Evolutionary conservation across 176 grass and related monocot genomes (phyloP), one percentile per base, ranked within the genome.

Genomic region (Aegilops speltoides): DNA sequence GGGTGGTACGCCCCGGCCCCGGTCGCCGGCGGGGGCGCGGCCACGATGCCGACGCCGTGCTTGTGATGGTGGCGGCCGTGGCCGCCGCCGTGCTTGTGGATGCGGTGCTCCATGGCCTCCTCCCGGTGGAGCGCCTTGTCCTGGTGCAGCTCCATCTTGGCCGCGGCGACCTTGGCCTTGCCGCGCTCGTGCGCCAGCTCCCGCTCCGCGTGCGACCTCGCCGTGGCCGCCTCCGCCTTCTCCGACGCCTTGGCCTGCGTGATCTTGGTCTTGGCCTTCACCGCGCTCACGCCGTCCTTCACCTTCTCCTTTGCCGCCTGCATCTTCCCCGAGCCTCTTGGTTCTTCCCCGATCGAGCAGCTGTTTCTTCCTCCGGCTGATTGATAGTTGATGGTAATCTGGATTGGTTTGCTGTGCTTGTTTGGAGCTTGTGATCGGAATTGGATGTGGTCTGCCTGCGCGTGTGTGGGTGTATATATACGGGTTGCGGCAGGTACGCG

Each of bases 81-180:
- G 3, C 69, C 69, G 10, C 34, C 68, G 37, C 45, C 73, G 73
- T 76, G 73, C 45, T 76, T 76, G 73, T 76, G 73, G 73, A 76
- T 4, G 45, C 73, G 73, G 73, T 76, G 73, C 15, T 76, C 73
- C 0, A 76, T 76, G 73, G 73, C 73, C 73, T 76, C 73, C 72
- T 75, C 72, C 3, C 72, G 72, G 41, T 75, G 72, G 14, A 46
- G 13, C 7, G 14, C 72, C 72, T 75, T 75, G 24, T 75, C 72
- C 72, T 75, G 72, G 41, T 75, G 72, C 6, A 75, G 72, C 48
- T 95, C 89, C 91, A 95, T 91, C 84, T 93, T 89, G 10, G 91
- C 94, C 6, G 86, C 86, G 2, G 88, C 91, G 1, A 81, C 69
- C 84, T 88, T 93, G n/a, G 86, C 87, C 87, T 95, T 95, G 65